Evolutionary conservation across 305 asterid genomes (phyloP), one percentile per base, ranked within the genome.

Genomic region (Coffea humblotiana): DNA sequence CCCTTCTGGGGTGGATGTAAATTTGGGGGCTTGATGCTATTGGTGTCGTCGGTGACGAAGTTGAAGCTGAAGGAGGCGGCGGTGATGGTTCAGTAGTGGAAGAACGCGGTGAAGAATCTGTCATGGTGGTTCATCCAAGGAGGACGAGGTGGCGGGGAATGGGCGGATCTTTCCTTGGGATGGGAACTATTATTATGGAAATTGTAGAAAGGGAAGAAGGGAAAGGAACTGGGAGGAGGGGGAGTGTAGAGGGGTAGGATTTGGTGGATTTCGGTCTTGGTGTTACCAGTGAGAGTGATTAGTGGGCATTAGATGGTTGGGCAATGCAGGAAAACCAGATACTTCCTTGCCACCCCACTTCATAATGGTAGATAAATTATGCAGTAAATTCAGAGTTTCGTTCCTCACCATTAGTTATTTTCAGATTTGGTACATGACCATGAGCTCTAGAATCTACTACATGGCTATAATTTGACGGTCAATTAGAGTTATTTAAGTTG

Each of bases 1-100:
- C 98, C 13, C 98, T 91, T 56, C 99, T 93, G 0, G 98, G 96
- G 85, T 88, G 95, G 80, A 96, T 88, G 79, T 87, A 89, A 75
- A 77, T 60, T 71, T 80, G 82, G 40, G 83, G 75, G 25, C 58
- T 71, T 32, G 83, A 32, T 5, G 71, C 10, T n/a, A 69, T 54
- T 23, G 81, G 14, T 27, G 87, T 61, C 3, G 81, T 15, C 23
- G 80, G 70, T 47, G 82, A 65, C 14, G 83, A 69, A 75, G 65
- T 77, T 12, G 86, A 71, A 72, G 80, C 72, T 15, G 79, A 74
- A 47, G 86, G 78, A 49, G 82, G 80, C 60, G 81, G 83, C 25
- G 84, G 80, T 61, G 83, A 23, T 9, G 40, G 69, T 40, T 78
- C 83, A 67, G 78, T 63, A 72, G 81, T 23, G 8, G 77, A 65